Base-by-base conservation (phyloP, 495 filamentous ascomycete species). In the Pyrenula aspistea region DNA sequence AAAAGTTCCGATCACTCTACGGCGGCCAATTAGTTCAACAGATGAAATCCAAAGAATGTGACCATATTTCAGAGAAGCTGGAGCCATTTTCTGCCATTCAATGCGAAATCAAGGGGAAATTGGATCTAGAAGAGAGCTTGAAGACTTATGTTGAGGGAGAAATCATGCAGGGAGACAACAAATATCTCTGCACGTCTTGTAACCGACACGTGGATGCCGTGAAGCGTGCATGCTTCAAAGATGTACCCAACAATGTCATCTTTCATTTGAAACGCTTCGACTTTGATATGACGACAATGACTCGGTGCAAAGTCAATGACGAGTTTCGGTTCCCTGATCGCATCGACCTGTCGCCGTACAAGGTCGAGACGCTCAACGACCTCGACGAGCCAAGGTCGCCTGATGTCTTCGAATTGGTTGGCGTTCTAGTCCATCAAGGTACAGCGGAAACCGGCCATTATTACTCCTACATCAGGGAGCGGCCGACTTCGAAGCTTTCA, bases 231-330 rank as follows among this genome's bases (percentile, higher is more conserved):
- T 97, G 91, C 62, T 71, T 99, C 56, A 95, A 95, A 63, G 88
- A 96, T 59, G 84, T 96, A 2, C 93, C 93, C 0, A 83, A 99
- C 64, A 91, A 94, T 65, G 74, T 99, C 21, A 96, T 96, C 49
- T 96, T 96, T 69, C 91, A 93, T 64, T 73, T 99, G 51, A 99
- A 99, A 68, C 81, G 93, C 21, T 99, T 99, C 65, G 91, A 96
- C 57, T 97, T 93, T 67, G 94, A 96, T 63, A 74, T 96, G 62
- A 80, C 88, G 51, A 86, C 83, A 1, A 82, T 93, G 69, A 77
- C 85, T 64, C 79, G 93, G 55, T 90, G 80, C 72, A 99, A 99
- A 70, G 92, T 97, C 71, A 96, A 99, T 63, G 94, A 97, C 63
- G 77, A 84, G 54, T 99, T 99, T 65, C 75, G 86, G 24, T 99